Evolutionary conservation across 768 basidiomycete species (phyloP).

Genomic region (Russula olivacea): DNA sequence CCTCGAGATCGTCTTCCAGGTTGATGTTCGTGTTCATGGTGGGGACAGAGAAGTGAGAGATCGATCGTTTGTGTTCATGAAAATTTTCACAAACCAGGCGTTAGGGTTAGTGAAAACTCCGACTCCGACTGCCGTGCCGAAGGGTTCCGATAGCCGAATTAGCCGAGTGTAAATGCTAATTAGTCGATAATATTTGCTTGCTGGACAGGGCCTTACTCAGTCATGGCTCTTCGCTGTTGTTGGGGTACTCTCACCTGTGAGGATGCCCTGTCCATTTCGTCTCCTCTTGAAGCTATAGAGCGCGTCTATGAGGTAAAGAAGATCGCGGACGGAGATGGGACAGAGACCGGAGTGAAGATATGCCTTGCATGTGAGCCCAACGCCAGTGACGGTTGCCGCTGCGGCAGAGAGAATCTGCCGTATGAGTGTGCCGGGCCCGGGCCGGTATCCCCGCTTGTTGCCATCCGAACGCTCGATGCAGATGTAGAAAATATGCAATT

Average conservation of each 20-base stretch:
- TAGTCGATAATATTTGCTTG: too few species aligned
- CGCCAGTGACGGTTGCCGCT: slow-evolving; percentile 53
- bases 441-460: background rate
- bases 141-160: too few species aligned
- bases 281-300: slow-evolving; percentile 47
- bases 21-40: too few species aligned
- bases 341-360: slow-evolving; percentile 63
- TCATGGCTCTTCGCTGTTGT: background rate
- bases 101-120: too few species aligned
- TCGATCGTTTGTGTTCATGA: too few species aligned
- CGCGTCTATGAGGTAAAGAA: slow-evolving; percentile 57
- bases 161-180: too few species aligned
- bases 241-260: slow-evolving; percentile 56
- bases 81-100: too few species aligned
- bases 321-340: slow-evolving; percentile 63
- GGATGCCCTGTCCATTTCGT: slow-evolving; percentile 51
- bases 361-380: slow-evolving; percentile 75
- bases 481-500: background rate
- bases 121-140: too few species aligned
- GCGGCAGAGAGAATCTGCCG: slow-evolving; percentile 40
- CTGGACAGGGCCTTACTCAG: too few species aligned
- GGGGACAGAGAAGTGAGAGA: too few species aligned
- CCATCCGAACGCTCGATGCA: too few species aligned
- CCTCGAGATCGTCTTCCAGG: too few species aligned
- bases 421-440: slow-evolving; percentile 15